These are phyloP conservation scores for Fusarium liriodendri DNA, from an alignment of 2,329 filamentous ascomycete species.

Conservation along the genomic window DNA sequence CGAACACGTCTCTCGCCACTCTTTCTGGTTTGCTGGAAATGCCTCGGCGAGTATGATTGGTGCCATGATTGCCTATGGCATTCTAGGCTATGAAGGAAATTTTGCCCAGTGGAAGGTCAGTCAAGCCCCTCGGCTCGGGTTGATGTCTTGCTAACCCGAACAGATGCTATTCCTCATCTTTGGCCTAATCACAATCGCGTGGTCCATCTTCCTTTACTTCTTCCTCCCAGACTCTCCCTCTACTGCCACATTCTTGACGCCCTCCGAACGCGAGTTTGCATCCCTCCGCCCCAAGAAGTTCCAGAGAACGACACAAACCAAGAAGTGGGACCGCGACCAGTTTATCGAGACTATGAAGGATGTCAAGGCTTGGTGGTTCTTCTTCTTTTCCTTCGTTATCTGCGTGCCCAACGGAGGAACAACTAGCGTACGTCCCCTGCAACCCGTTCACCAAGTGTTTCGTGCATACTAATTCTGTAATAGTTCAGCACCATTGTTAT, in stretches of 20 bases:
- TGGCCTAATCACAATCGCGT: slow-evolving; percentile 20
- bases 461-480: background rate
- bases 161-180: slow-evolving; percentile 25
- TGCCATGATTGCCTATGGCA: slow-evolving; percentile 40
- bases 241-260: slow-evolving; percentile 32
- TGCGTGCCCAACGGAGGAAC: slow-evolving; percentile 26
- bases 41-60: slow-evolving; percentile 42
- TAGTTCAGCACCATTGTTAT: slow-evolving; percentile 39
- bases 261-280: slow-evolving; percentile 12
- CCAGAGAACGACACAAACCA: slow-evolving; percentile 22
- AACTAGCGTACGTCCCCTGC: slow-evolving; percentile 8
- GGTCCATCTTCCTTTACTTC: slow-evolving; percentile 20
- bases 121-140: background rate
- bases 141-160: background rate
- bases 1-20: slow-evolving; percentile 44
- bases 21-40: slow-evolving; percentile 47
- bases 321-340: slow-evolving; percentile 23
- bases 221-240: slow-evolving; percentile 26
- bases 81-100: slow-evolving; percentile 1
- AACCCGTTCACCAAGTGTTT: background rate
- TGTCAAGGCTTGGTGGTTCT: slow-evolving; percentile 39
- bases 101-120: slow-evolving; percentile 19
- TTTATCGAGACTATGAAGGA: slow-evolving; percentile 40
- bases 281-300: slow-evolving; percentile 19
- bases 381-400: slow-evolving; percentile 33